Conservation (phyloP, 176 grass and related monocot species). For the Tillandsia leiboldiana region DNA sequence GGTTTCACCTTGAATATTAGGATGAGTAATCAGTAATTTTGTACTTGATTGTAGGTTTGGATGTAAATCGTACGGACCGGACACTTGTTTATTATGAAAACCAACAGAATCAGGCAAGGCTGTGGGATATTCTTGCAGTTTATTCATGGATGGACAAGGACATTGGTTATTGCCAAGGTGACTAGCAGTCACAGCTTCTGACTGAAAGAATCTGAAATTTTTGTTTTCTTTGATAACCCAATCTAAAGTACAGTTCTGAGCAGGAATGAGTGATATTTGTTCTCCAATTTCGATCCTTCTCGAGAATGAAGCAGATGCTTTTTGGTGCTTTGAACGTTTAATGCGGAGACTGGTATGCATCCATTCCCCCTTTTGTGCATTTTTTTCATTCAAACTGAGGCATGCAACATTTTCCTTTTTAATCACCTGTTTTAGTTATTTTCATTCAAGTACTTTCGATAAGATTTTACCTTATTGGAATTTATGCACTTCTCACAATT, state of each 20-base stretch:
- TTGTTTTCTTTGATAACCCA: not conserved
- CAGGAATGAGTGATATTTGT: constrained; percentile 99
- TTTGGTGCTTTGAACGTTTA: constrained; percentile 98
- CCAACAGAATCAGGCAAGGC: constrained; percentile 50
- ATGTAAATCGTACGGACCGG: constrained; percentile 93
- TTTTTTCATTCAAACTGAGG: constrained; percentile 2
- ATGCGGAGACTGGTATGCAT: constrained; percentile 85
- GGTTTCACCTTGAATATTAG: too few species aligned
- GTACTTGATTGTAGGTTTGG: constrained; percentile 43
- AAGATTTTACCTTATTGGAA: not conserved
- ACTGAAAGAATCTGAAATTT: not conserved
- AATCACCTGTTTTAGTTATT: not conserved
- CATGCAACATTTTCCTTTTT: not conserved
- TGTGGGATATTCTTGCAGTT: constrained; percentile 91
- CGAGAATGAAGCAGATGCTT: constrained; percentile 94
- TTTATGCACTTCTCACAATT: not conserved
- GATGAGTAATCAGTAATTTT: too few species aligned
- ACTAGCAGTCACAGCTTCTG: constrained; percentile 5
- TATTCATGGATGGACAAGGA: constrained; percentile 94
- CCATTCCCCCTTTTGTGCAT: not conserved
- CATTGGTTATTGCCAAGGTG: constrained; percentile 93
- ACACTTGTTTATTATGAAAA: constrained; percentile 77
- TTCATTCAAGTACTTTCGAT: not conserved
- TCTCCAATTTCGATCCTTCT: constrained; percentile 87
- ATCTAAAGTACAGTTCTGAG: constrained; percentile 14